Conservation (phyloP, 2,329 filamentous ascomycete genomes). For the Aspergillus intermedius region DNA sequence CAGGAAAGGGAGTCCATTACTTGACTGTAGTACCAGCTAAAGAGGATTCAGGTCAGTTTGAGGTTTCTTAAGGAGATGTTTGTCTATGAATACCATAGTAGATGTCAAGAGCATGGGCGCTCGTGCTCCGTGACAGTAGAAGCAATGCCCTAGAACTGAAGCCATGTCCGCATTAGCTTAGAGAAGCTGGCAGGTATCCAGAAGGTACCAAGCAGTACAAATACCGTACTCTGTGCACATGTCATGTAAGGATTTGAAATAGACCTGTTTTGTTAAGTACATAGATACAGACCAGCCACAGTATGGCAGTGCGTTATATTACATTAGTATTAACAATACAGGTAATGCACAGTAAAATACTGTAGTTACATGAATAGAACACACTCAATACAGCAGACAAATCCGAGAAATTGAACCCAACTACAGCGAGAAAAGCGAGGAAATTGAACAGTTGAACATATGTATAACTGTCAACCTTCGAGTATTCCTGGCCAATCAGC, state of each 20-base stretch:
- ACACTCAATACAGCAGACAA: not conserved
- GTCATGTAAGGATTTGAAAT: not conserved
- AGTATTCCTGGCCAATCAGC: no score
- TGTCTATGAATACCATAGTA: not conserved
- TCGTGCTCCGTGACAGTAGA: not conserved
- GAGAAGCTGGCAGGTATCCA: not conserved
- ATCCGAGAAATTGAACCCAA: not conserved
- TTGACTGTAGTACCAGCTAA: not conserved
- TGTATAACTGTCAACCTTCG: no score
- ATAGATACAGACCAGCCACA: not conserved
- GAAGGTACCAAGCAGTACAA: not conserved
- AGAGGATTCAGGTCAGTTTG: not conserved
- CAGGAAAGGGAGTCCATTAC: not conserved
- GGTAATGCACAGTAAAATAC: not conserved
- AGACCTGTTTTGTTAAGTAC: not conserved
- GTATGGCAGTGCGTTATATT: not conserved
- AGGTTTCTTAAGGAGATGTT: not conserved
- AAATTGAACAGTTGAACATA: no score
- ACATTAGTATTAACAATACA: not conserved
- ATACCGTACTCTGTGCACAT: not conserved
- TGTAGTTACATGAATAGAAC: not conserved
- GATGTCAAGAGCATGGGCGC: not conserved
- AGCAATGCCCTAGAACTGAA: not conserved
- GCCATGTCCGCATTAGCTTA: not conserved
- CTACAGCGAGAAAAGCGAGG: not conserved